Conservation (phyloP, 495 filamentous ascomycete genomes). For the Penicillium cinerascens region DNA sequence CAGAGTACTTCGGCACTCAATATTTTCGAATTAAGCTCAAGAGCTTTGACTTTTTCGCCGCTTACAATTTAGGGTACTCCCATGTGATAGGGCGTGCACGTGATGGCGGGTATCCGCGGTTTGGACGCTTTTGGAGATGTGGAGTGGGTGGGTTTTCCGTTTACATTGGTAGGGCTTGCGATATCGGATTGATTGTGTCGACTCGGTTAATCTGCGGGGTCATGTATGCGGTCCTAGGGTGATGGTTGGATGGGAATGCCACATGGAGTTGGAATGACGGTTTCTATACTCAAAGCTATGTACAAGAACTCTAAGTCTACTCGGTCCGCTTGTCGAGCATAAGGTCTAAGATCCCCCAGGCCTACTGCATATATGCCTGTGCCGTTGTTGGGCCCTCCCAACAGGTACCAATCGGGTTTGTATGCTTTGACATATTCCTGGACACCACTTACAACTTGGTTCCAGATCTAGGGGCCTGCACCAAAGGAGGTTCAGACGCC, state of each 20-base stretch:
- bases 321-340: no score
- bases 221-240: no score
- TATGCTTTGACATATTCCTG: no score
- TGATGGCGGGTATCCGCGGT: constrained; percentile 4
- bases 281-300: not conserved
- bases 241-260: not conserved
- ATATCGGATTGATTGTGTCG: not conserved
- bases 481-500: constrained; percentile 7
- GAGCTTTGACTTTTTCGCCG: not conserved
- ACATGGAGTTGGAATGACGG: not conserved
- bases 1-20: not conserved
- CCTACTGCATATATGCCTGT: no score
- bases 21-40: not conserved
- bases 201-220: not conserved
- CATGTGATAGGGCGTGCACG: constrained; percentile 8
- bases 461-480: not conserved
- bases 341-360: no score
- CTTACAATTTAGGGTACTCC: not conserved
- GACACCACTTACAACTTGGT: constrained; percentile 15
- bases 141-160: not conserved
- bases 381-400: no score
- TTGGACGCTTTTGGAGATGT: not conserved
- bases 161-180: not conserved
- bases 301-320: not conserved
- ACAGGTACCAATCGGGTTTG: no score